Conservation (phyloP, 148 eudicot species). For the Diospyros lotus region DNA sequence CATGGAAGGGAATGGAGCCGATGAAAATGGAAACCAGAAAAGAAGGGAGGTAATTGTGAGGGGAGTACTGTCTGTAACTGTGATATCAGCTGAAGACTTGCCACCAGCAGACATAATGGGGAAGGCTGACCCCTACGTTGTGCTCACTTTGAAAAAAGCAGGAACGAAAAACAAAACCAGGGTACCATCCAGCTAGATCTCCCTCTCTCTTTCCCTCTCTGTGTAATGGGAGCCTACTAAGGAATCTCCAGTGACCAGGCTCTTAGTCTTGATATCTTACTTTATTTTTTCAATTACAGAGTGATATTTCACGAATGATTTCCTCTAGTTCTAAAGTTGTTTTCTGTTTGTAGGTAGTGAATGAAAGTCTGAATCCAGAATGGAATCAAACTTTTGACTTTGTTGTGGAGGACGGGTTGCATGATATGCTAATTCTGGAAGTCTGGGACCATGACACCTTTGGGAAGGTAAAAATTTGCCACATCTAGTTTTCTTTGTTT, state of each 20-base stretch:
- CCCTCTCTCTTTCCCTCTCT: background rate
- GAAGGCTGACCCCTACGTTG: conserved; percentile 89
- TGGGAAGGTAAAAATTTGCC: conserved; percentile 61
- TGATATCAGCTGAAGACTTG: conserved; percentile 85
- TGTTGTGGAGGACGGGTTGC: conserved; percentile 93
- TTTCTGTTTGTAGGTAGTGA: conserved; percentile 64
- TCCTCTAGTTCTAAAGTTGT: conserved; percentile 1
- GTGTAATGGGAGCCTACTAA: background rate
- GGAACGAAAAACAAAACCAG: conserved; percentile 74
- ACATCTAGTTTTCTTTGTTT: background rate
- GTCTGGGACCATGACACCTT: conserved; percentile 96
- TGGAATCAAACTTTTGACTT: conserved; percentile 99
- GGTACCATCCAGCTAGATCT: conserved; percentile 28
- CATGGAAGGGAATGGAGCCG: conserved; percentile 36
- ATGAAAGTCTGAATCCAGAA: conserved; percentile 77
- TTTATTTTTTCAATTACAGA: background rate
- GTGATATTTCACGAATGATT: background rate
- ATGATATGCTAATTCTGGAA: conserved; percentile 85
- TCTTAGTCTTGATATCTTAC: background rate
- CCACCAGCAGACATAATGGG: conserved; percentile 78
- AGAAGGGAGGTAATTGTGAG: conserved; percentile 70
- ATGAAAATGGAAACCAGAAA: conserved; percentile 18
- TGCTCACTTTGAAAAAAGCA: conserved; percentile 73
- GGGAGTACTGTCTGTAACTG: conserved; percentile 90
- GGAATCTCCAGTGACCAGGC: background rate